These are phyloP conservation scores for Moesziomyces globuligerus DNA, from an alignment of 1,284 basidiomycete genomes.

Conservation along the genomic window DNA sequence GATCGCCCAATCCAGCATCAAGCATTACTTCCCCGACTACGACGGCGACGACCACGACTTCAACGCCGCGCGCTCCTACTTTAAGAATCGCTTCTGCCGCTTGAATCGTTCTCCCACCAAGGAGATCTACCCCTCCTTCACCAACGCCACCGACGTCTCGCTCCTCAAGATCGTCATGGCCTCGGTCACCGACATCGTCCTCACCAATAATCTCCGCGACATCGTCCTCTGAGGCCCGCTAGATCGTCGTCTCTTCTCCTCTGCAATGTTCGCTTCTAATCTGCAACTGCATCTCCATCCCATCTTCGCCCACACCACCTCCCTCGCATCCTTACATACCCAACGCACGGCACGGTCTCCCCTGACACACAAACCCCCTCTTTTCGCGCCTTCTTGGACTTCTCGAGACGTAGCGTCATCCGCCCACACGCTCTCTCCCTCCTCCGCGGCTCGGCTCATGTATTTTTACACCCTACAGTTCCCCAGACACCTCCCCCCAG, in stretches of 20 bases:
- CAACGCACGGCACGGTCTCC: neutral
- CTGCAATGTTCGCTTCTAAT: neutral
- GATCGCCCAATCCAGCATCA: constrained; percentile 82
- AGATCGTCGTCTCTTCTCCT: neutral
- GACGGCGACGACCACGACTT: constrained; percentile 72
- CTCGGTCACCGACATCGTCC: constrained; percentile 57
- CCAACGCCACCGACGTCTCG: constrained; percentile 92
- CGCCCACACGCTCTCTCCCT: neutral
- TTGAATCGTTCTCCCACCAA: constrained; percentile 85
- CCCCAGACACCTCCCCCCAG: neutral
- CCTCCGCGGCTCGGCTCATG: too few relatives aligned
- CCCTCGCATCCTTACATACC: neutral
- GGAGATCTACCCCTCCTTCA: constrained; percentile 87
- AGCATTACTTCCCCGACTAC: constrained; percentile 74
- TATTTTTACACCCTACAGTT: neutral
- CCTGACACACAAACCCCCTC: neutral
- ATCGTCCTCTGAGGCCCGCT: constrained; percentile 21
- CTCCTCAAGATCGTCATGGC: constrained; percentile 90
- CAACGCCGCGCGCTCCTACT: constrained; percentile 84
- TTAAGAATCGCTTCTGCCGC: constrained; percentile 83
- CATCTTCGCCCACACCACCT: too few relatives aligned
- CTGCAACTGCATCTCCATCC: neutral
- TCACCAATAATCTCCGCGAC: constrained; percentile 52
- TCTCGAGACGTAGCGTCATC: neutral
- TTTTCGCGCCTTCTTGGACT: neutral